Conservation (phyloP, 1,139 yeast genomes). For the Magnusiomyces clavatus region DNA sequence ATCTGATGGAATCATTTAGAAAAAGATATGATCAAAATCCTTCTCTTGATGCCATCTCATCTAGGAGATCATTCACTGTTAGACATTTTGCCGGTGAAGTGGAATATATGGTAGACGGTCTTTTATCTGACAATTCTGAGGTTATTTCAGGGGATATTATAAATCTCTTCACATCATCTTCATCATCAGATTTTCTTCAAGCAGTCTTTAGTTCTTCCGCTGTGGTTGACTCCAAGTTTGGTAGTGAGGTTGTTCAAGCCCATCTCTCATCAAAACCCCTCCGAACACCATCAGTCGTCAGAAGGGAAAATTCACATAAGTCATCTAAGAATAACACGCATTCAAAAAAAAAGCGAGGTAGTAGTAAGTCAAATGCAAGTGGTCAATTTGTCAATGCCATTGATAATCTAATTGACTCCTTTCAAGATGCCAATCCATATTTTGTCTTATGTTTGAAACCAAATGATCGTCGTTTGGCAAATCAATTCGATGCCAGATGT, state of each 20-base stretch:
- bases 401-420: constrained; percentile 32
- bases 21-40: constrained; percentile 31
- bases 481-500: constrained; percentile 36
- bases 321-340: constrained; percentile 9
- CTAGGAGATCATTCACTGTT: constrained; percentile 29
- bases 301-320: constrained; percentile 17
- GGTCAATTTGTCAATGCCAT: constrained; percentile 33
- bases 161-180: constrained; percentile 33
- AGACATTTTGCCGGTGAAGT: constrained; percentile 38
- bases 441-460: constrained; percentile 38
- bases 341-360: constrained; percentile 16
- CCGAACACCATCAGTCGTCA: constrained; percentile 33
- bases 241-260: constrained; percentile 32
- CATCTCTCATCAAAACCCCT: constrained; percentile 35
- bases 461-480: constrained; percentile 33
- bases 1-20: constrained; percentile 29
- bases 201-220: constrained; percentile 33
- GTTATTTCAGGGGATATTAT: constrained; percentile 36
- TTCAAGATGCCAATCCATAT: constrained; percentile 35
- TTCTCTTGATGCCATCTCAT: constrained; percentile 25
- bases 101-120: constrained; percentile 28
- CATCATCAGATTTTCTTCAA: constrained; percentile 34
- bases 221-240: constrained; percentile 32
- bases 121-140: constrained; percentile 32
- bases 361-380: constrained; percentile 25